Base-by-base conservation (phyloP, 2,329 filamentous ascomycete species). In the Fusarium sp. region DNA sequence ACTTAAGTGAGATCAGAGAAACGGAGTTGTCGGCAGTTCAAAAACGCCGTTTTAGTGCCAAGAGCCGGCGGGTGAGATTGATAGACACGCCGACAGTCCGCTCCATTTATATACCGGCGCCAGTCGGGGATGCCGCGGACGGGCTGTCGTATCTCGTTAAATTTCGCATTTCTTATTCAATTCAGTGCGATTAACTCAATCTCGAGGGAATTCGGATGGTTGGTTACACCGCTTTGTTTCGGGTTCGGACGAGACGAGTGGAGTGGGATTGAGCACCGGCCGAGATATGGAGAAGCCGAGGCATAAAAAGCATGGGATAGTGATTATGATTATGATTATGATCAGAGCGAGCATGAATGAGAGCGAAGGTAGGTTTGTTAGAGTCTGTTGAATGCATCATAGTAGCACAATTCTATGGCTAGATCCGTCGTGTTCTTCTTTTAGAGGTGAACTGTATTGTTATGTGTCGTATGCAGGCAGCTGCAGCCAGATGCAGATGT, bases 41-140 rank as follows among this genome's bases (percentile, higher is more conserved):
- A 36, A 58, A 55, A 39, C 33, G 20, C 55, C 55, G 55, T 33
- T 55, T n/a, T n/a, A 37, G 18, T 15, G 37, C 48, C 54, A 54
- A 53, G 53, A 27, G 25, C 8, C 31, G 47, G 54, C 18, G 31
- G 17, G 29, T 18, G n/a, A 14, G 18, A 21, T 7, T 17, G 39
- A 45, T 55, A 17, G 20, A 43, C 31, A 27, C 23, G 14, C 31
- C 49, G 49, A 39, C 29, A 25, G 43, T 10, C 39, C 25, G 33
- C 11, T 14, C 18, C 18, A 23, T 49, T 9, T 18, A 13, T 14
- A 8, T 18, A 40, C 15, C 4, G 39, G 17, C 18, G 27, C 54
- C 49, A 58, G 55, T 55, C 55, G 21, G 33, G 20, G n/a, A 20
- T 8, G 14, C 20, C 23, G 25, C 11, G 4, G 11, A 37, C 41